These are phyloP conservation scores for Pyricularia sp. DNA, from an alignment of 2,329 filamentous ascomycete genomes.

Conservation along the genomic window DNA sequence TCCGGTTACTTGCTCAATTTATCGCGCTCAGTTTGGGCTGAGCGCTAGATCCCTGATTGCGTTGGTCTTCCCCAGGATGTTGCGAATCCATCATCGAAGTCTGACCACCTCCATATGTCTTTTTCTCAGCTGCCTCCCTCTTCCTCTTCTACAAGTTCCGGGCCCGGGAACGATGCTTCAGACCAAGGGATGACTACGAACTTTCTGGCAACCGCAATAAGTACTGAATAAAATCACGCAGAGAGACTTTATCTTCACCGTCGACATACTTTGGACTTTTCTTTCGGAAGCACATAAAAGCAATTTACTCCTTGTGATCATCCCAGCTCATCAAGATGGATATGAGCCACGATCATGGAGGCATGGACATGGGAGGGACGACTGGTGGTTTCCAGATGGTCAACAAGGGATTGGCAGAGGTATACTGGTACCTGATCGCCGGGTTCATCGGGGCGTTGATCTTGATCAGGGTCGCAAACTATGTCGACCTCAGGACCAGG, in stretches of 20 bases:
- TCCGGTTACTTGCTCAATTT: neutral
- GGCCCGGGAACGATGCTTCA: neutral
- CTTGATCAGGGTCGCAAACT: constrained; percentile 28
- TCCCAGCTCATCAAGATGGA: constrained; percentile 4
- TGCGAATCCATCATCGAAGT: neutral
- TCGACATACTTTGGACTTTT: neutral
- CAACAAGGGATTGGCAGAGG: constrained; percentile 38
- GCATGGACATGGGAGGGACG: constrained; percentile 10
- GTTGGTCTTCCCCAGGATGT: neutral
- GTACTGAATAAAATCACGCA: neutral
- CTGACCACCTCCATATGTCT: neutral
- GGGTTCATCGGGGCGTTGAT: constrained; percentile 30
- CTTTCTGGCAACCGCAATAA: neutral
- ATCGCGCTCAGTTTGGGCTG: neutral
- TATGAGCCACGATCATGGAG: constrained; percentile 2
- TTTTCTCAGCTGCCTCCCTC: neutral
- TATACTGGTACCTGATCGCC: constrained; percentile 47
- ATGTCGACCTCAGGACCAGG: constrained; percentile 28
- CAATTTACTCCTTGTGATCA: neutral
- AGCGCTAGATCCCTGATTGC: neutral
- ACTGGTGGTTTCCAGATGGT: constrained; percentile 21
- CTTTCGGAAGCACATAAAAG: neutral
- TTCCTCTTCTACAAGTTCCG: too few relatives aligned
- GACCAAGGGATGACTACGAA: neutral
- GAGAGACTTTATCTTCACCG: neutral